Evolutionary conservation across 345 rosid genomes (phyloP).

Genomic region (Heritiera littoralis): DNA sequence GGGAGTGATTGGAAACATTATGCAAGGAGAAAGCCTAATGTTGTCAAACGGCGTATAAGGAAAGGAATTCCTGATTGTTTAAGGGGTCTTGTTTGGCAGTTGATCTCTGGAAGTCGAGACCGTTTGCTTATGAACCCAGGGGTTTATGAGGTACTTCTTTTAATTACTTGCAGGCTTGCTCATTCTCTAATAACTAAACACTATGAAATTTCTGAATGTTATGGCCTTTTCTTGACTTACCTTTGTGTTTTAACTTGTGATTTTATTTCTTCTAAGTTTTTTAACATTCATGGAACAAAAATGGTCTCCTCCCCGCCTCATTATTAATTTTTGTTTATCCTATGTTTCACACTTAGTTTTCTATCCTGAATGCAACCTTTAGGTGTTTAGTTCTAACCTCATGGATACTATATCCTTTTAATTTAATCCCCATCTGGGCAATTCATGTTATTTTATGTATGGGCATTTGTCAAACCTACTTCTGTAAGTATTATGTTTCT

Average conservation of each 20-base stretch:
- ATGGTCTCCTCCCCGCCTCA: neutral
- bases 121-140: slow-evolving; percentile 94
- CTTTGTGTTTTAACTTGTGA: neutral
- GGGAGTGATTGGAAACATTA: slow-evolving; percentile 99
- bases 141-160: slow-evolving; percentile 67
- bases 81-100: slow-evolving; percentile 97
- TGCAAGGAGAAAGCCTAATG: slow-evolving; percentile 78
- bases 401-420: too few relatives aligned
- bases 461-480: neutral
- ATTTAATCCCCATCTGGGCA: neutral
- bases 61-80: slow-evolving; percentile 97
- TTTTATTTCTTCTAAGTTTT: neutral
- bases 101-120: slow-evolving; percentile 90
- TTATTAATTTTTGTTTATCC: neutral
- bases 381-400: too few relatives aligned
- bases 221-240: slow-evolving; percentile 15
- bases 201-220: neutral
- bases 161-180: neutral
- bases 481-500: neutral
- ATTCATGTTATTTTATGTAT: neutral
- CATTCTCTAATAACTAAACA: slow-evolving; percentile 5
- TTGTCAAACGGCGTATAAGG: slow-evolving; percentile 76
- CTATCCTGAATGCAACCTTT: neutral
- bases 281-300: neutral
- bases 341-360: neutral